Conservation (phyloP, 129 eudicot genomes). For the Arctium lappa region DNA sequence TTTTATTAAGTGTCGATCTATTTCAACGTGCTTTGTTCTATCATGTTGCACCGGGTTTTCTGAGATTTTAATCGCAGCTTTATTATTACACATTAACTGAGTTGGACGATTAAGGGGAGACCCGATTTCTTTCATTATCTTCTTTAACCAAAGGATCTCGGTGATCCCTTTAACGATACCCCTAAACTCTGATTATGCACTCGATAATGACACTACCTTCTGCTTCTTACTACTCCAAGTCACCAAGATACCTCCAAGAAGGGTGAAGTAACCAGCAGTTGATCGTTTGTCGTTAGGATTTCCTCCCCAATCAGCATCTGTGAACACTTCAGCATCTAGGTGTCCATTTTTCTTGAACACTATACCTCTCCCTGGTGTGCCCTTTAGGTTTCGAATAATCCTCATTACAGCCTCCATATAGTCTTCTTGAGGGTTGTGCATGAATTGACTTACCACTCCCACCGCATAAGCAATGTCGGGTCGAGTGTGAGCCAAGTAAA, state of each 20-base stretch:
- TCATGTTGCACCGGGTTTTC: neutral
- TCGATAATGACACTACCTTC: neutral
- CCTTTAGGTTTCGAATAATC: neutral
- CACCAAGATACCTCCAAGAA: neutral
- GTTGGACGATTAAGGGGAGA: neutral
- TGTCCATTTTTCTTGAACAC: neutral
- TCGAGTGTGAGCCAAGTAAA: too few relatives aligned
- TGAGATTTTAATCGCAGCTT: neutral
- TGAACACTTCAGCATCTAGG: neutral
- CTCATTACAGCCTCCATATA: neutral
- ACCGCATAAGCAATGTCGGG: too few relatives aligned
- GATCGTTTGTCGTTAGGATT: too few relatives aligned
- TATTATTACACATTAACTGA: neutral
- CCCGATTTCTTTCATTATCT: neutral
- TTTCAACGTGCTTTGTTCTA: neutral
- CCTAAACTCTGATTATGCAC: slow-evolving; percentile 2
- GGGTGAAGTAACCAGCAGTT: too few relatives aligned
- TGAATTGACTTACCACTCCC: too few relatives aligned
- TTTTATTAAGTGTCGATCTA: neutral
- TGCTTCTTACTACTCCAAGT: slow-evolving; percentile 10
- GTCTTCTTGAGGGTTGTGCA: too few relatives aligned
- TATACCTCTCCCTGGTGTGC: neutral
- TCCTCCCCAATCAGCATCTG: too few relatives aligned
- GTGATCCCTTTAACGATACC: neutral
- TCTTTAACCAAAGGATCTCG: too few relatives aligned